Base-by-base conservation (phyloP, 169 alveolate species). In the Blepharisma undulans region DNA sequence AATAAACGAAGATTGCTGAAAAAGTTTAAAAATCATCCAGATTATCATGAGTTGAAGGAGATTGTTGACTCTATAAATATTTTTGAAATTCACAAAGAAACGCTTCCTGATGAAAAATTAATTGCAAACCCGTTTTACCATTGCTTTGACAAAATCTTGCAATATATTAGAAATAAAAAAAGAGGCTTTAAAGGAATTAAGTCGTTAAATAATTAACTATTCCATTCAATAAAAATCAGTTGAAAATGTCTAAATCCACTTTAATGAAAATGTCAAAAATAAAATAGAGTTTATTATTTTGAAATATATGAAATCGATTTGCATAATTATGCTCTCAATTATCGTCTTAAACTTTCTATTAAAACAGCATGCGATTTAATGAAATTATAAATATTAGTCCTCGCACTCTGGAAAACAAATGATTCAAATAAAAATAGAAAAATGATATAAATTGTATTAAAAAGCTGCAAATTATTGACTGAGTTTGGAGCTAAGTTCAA, bases 401-500 rank as follows among this genome's bases (percentile, higher is more conserved):
- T n/a, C 32, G 22, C 30, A 82, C 19, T 22, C 77, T 34, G 27
- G 21, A 8, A 30, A 32, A n/a, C 77, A 82, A 30, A 30, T 82
- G 48, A 21, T 74, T 82, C n/a, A 82, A 30, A 60, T 82, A 82
- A 59, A 82, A 82, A 32, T 34, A 22, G 12, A 82, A 82, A 14
- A 22, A 82, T 60, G 2, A 82, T 82, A 10, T 22, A 22, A 2
- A 59, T 4, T 22, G 77, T 48, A 30, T 82, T 82, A 33, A 82
- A 27, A 21, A 82, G 29, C 7, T 34, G 74, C 72, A 82, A 59
- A 59, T 36, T 48, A 30, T 82, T 82, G 25, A 82, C 29, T 59
- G 89, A 82, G 36, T 25, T 22, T 7, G 89, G 89, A 22, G 89
- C 29, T 36, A 78, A 48, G 30, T 25, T 82, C 34, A 32, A 21